These are phyloP conservation scores for Pogostemon cablin DNA, from an alignment of 257 asterid species.

Conservation along the genomic window DNA sequence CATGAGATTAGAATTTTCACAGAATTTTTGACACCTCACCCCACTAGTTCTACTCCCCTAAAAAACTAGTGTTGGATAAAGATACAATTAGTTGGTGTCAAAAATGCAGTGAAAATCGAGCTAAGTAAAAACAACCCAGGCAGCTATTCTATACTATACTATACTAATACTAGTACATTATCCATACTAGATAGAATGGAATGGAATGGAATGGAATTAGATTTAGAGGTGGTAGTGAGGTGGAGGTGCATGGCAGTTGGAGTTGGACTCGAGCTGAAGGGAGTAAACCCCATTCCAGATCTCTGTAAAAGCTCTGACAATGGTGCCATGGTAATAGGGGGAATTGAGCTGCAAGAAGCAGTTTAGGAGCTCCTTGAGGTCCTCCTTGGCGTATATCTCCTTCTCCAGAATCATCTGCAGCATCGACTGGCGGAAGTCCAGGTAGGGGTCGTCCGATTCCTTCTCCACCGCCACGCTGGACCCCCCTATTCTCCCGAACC, in stretches of 20 bases:
- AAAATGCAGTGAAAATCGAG: slow-evolving; percentile 80
- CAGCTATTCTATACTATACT: neutral
- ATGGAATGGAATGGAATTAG: too few species aligned
- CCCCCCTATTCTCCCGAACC: slow-evolving; percentile 70
- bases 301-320: slow-evolving; percentile 87
- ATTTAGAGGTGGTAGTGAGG: slow-evolving; percentile 32
- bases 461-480: slow-evolving; percentile 86
- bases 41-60: too few species aligned
- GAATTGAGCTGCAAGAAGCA: slow-evolving; percentile 88
- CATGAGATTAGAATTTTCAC: slow-evolving; percentile 60
- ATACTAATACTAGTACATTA: too few species aligned
- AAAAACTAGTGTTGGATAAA: too few species aligned
- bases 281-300: slow-evolving; percentile 86
- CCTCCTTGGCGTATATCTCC: slow-evolving; percentile 72
- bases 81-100: slow-evolving; percentile 19
- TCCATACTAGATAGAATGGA: too few species aligned
- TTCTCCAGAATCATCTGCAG: slow-evolving; percentile 92
- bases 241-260: slow-evolving; percentile 44
- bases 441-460: slow-evolving; percentile 88
- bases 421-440: slow-evolving; percentile 95
- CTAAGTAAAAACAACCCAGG: neutral
- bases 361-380: slow-evolving; percentile 71
- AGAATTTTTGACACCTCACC: slow-evolving; percentile 54
- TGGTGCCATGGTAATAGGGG: slow-evolving; percentile 81
- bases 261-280: slow-evolving; percentile 40